Base-by-base conservation (phyloP, 2,329 filamentous ascomycete genomes). In the Emergomyces pasteurianus region DNA sequence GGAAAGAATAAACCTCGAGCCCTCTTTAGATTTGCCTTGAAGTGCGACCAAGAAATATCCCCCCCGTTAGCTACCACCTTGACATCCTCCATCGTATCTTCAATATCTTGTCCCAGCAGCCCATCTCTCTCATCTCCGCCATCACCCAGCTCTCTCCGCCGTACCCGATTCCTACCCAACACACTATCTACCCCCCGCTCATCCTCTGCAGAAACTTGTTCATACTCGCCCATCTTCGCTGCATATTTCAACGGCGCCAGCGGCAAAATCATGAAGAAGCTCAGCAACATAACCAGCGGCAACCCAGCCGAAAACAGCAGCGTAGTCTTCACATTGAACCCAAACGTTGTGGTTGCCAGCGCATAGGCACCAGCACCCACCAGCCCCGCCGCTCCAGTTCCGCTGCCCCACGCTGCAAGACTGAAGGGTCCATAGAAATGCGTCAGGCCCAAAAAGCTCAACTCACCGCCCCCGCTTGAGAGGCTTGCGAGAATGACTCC, bases 341-440 rank as follows among this genome's bases (percentile, higher is more conserved):
- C 85, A 61, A 95, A 78, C 70, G 86, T 88, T 38, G 89, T 92
- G 0, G 92, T 97, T 62, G 94, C 81, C 55, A 92, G 70, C 8
- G 95, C 89, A 74, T 97, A 99, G 16, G 92, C 80, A 0, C 91
- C 91, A 0, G 92, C 90, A 5, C 94, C 94, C 0, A 92, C 80
- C 61, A 99, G 74, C 0, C 92, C 92, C 0, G 92, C 92, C 0
- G 88, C 92, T 1, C 92, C 92, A 0, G 92, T 96, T 0, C 92
- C 92, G 65, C 88, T 92, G 0, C 90, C 89, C 94, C 94, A 99
- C 42, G 90, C 87, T 0, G 92, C 92, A 21, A 97, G 80, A 67
- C 90, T 90, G 74, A 89, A 87, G 9, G 85, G 86, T 0, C 92
- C 94, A 69, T 97, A 97, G 77, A 88, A 96, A 72, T 97, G 92